Base-by-base conservation (phyloP, 768 basidiomycete genomes). In the Kockovaella imperatae region DNA sequence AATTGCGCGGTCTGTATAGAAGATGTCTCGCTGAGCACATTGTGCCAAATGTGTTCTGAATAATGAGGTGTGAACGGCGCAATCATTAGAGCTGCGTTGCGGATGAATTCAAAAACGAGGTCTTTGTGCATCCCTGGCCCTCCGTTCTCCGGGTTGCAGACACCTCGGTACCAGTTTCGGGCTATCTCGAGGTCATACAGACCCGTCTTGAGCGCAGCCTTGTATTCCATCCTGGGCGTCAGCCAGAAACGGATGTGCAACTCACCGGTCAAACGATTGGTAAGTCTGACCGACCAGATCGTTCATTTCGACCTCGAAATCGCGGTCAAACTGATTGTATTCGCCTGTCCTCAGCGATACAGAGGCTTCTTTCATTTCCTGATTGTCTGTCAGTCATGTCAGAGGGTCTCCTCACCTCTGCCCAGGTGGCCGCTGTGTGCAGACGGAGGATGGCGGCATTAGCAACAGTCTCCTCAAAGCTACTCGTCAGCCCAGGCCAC, bases 111-210 rank as follows among this genome's bases (percentile, higher is more conserved):
- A 53, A 80, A 74, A 62, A 93, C 81, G 38, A 97, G 79, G 52
- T 89, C 89, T 41, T 68, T 76, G 72, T 97, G 91, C 89, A 97
- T 95, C 24, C 89, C 65, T 2, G 53, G 41, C 21, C 69, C 69
- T 39, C 69, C 87, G 41, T 83, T 75, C 52, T 89, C 87, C 30
- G 67, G 58, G 5, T 79, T 75, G 2, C 86, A 90, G 42, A 93
- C 87, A 67, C 90, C 86, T 49, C 90, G 87, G 71, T 97, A 97
- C 84, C 89, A 90, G 68, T 97, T 91, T 38, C 95, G 85, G 2
- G 82, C 77, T 42, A 80, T 83, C 70, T 96, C 88, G 56, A 91
- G 79, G 63, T 95, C 90, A 77, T 90, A 99, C 74, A 96, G 93
- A 39, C 91, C 93, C 56, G 78, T 84, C 72, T 96, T 93, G 53